A percentile compares a stretch with the other conserved stretches of the same genome.
These are phyloP conservation scores for Oryza rufipogon DNA, from an alignment of 176 grass and related monocot species.

Conservation along the genomic window DNA sequence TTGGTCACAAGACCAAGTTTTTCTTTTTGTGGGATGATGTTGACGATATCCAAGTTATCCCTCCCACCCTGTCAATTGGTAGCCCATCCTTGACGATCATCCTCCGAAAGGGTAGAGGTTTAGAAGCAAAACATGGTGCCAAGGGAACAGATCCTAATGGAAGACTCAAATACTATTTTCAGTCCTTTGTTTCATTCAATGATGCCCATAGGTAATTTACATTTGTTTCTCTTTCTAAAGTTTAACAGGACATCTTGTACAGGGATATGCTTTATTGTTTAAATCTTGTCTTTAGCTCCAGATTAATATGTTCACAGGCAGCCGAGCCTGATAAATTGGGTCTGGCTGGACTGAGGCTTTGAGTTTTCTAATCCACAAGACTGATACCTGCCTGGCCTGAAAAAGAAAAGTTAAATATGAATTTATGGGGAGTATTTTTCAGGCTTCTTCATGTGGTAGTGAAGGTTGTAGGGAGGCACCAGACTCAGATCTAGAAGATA, in stretches of 20 bases:
- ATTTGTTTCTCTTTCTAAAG: slow-evolving; percentile 14
- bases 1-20: slow-evolving; percentile 98
- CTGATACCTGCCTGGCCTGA: no score
- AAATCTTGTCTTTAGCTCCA: slow-evolving; percentile 2
- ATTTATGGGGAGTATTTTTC: neutral
- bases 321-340: neutral
- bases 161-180: slow-evolving; percentile 83
- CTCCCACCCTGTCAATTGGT: slow-evolving; percentile 76
- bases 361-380: no score
- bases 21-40: slow-evolving; percentile 99
- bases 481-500: neutral
- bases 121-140: slow-evolving; percentile 83
- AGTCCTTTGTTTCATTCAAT: slow-evolving; percentile 91
- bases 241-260: neutral
- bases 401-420: neutral
- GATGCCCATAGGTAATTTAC: slow-evolving; percentile 85
- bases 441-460: neutral
- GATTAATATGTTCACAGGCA: neutral
- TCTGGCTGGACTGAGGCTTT: no score
- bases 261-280: neutral
- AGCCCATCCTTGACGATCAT: slow-evolving; percentile 78
- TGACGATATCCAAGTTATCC: slow-evolving; percentile 87
- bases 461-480: neutral
- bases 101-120: slow-evolving; percentile 80
- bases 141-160: slow-evolving; percentile 70